Percentiles rank a stretch among this genome's conserved stretches.
These are phyloP conservation scores for Achlya hypogyna DNA, from an alignment of 352 stramenopile genomes.

Conservation along the genomic window DNA sequence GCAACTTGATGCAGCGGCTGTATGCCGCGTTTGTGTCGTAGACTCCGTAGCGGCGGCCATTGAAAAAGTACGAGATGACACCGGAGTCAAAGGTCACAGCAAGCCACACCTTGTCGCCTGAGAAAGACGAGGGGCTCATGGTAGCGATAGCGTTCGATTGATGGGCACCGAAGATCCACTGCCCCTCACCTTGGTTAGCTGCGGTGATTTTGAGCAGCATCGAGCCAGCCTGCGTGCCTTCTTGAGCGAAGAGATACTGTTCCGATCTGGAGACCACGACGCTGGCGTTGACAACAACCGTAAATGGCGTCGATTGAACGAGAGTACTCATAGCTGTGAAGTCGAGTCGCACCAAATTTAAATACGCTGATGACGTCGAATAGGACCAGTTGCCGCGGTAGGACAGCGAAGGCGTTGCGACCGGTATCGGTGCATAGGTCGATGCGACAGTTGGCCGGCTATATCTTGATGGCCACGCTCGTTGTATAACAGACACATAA, in stretches of 20 bases:
- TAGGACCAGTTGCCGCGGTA: conserved; percentile 4
- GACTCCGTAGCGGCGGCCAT: background rate
- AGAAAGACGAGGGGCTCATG: conserved; percentile 2
- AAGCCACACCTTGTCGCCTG: background rate
- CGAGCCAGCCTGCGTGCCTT: background rate
- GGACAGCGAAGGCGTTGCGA: background rate
- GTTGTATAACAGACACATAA: background rate
- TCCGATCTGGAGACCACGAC: background rate
- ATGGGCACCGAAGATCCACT: conserved; percentile 7
- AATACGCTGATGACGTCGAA: background rate
- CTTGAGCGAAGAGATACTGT: conserved; percentile 15
- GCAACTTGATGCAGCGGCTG: background rate
- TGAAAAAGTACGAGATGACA: conserved; percentile 13
- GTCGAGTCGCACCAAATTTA: background rate
- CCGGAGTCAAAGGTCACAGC: conserved; percentile 9
- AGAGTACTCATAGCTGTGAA: background rate
- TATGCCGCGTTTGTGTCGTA: conserved; percentile 4
- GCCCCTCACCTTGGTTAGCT: background rate
- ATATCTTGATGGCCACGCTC: background rate
- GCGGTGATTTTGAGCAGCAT: conserved; percentile 4
- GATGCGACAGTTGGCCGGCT: background rate
- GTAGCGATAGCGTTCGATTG: background rate
- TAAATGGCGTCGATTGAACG: background rate
- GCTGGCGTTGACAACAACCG: background rate
- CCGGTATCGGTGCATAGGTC: background rate